Conservation (phyloP, 2,329 filamentous ascomycete genomes). For the Tolypocladium guangdongense region DNA sequence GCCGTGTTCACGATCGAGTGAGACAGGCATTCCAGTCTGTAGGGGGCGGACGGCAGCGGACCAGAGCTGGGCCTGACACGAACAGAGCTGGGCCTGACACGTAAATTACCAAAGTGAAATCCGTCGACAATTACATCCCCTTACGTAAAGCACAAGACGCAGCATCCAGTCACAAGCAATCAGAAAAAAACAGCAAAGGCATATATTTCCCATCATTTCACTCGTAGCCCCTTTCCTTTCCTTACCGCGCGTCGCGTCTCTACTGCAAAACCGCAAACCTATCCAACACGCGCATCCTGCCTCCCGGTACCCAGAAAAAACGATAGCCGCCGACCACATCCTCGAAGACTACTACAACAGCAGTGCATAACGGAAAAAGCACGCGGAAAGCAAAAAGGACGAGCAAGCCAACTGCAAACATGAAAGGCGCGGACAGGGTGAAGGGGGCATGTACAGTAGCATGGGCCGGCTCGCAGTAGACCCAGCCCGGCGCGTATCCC, state of each 20-base stretch:
- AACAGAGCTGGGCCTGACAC: not conserved
- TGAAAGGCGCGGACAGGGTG: not conserved
- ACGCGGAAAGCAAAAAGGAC: not conserved
- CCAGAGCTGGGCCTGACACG: no score
- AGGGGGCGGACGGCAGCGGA: not conserved
- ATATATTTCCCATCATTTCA: not conserved
- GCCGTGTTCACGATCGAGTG: not conserved
- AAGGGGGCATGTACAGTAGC: not conserved
- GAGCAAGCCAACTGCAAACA: not conserved
- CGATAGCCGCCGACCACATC: not conserved
- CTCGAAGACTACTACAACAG: not conserved
- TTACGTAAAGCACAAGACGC: not conserved
- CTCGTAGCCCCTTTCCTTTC: not conserved
- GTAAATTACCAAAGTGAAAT: no score
- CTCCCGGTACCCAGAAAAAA: not conserved
- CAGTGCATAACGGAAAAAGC: not conserved
- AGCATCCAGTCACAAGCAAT: not conserved
- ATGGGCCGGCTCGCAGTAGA: no score
- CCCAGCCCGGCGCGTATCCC: no score
- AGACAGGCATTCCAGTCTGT: not conserved
- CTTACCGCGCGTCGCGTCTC: not conserved
- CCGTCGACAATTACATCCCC: no score
- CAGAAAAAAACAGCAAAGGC: not conserved
- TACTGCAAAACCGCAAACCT: no score
- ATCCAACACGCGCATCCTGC: not conserved